Percentiles rank a stretch among this genome's conserved stretches.
These are phyloP conservation scores for Thielaviopsis musarum DNA, from an alignment of 2,329 filamentous ascomycete genomes.

Conservation along the genomic window DNA sequence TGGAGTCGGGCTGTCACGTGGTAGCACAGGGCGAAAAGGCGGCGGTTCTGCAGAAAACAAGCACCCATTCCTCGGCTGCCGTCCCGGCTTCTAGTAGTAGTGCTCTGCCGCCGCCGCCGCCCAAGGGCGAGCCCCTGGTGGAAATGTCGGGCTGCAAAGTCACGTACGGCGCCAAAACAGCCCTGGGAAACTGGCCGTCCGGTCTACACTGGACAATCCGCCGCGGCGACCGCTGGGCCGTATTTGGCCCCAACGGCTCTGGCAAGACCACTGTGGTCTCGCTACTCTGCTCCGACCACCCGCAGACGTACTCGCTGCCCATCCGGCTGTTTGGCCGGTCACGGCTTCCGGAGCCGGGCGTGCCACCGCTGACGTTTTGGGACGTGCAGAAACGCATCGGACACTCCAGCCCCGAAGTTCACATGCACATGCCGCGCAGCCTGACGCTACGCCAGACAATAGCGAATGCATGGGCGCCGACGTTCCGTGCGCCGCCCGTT, in stretches of 20 bases:
- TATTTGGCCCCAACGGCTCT: constrained; percentile 87
- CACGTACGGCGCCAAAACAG: constrained; percentile 59
- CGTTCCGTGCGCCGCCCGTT: constrained; percentile 55
- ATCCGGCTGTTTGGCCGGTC: constrained; percentile 73
- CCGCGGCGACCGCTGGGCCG: constrained; percentile 72
- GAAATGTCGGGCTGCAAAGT: constrained; percentile 79
- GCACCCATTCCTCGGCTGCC: constrained; percentile 22
- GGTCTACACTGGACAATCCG: constrained; percentile 74
- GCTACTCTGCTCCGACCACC: constrained; percentile 87
- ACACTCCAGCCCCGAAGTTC: constrained; percentile 85
- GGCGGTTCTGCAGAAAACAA: constrained; percentile 35
- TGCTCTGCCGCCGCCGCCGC: constrained; percentile 17
- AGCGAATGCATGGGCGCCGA: constrained; percentile 81
- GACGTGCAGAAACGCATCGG: constrained; percentile 82
- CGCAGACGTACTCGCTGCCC: constrained; percentile 79
- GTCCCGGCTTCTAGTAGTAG: not conserved
- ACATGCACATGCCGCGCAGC: constrained; percentile 73
- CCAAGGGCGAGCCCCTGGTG: constrained; percentile 50
- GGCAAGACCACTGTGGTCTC: constrained; percentile 92
- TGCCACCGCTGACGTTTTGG: constrained; percentile 71
- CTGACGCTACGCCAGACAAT: constrained; percentile 58
- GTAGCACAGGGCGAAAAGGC: constrained; percentile 48
- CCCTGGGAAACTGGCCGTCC: constrained; percentile 62
- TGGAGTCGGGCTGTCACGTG: constrained; percentile 51
- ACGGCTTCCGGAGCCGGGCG: constrained; percentile 57